Evolutionary conservation across 352 stramenopile genomes (phyloP).

Genomic region (Phytophthora crassamura): DNA sequence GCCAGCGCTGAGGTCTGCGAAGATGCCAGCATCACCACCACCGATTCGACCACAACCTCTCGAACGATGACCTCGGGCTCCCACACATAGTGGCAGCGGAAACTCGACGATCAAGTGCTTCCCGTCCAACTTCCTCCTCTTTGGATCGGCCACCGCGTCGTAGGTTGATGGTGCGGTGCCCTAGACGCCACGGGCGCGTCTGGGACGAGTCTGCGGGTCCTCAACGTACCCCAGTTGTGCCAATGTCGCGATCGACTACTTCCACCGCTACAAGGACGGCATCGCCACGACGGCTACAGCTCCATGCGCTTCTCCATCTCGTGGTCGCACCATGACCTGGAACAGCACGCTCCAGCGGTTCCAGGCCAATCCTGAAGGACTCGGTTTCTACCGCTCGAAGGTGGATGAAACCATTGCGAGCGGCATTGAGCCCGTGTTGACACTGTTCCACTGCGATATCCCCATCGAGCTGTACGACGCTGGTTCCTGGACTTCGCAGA

Average conservation of each 20-base stretch:
- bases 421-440: slow-evolving; percentile 91
- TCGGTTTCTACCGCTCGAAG: slow-evolving; percentile 92
- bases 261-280: slow-evolving; percentile 90
- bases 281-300: slow-evolving; percentile 86
- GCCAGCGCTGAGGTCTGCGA: too few relatives aligned
- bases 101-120: slow-evolving; percentile 42
- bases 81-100: slow-evolving; percentile 16
- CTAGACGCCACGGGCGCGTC: slow-evolving; percentile 83
- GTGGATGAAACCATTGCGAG: slow-evolving; percentile 78
- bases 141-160: slow-evolving; percentile 79
- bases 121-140: slow-evolving; percentile 70
- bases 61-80: too few relatives aligned
- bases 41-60: too few relatives aligned
- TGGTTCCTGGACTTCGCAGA: slow-evolving; percentile 86
- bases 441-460: slow-evolving; percentile 95
- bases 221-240: slow-evolving; percentile 66
- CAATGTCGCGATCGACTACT: slow-evolving; percentile 92
- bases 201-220: slow-evolving; percentile 90
- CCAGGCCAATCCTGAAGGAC: slow-evolving; percentile 82
- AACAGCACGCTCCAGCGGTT: slow-evolving; percentile 55
- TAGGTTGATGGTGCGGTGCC: slow-evolving; percentile 93
- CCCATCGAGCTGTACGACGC: slow-evolving; percentile 75
- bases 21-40: too few relatives aligned
- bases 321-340: slow-evolving; percentile 89
- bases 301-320: slow-evolving; percentile 93